phyloP scores from a whole-genome alignment of 305 asterid genomes.

The Vinca major region DNA sequence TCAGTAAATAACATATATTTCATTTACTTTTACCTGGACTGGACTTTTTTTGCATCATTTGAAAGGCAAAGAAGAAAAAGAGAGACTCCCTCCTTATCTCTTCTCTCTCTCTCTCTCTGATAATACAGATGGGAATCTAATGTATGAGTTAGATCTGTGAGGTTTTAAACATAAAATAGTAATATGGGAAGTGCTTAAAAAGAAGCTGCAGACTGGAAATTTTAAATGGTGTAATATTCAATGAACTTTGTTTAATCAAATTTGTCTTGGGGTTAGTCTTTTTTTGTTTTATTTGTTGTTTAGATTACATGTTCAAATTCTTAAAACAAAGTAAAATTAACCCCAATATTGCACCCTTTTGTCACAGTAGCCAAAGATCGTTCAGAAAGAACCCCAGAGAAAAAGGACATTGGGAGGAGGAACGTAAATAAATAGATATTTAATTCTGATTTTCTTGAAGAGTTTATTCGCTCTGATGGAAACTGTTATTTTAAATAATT shows the following conservation, averaged over 20 bases:
- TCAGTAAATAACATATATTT: conserved; percentile 4
- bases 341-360: conserved; percentile 1
- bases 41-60: conserved; percentile 17
- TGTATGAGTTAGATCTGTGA: conserved; percentile 57
- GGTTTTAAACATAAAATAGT: conserved; percentile 57
- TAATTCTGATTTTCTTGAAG: no score
- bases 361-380: conserved; percentile 36
- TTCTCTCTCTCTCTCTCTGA: conserved; percentile 23
- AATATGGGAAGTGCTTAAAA: conserved; percentile 34
- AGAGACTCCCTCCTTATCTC: conserved; percentile 17
- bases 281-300: conserved; percentile 61
- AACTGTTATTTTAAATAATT: no score
- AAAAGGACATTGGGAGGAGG: conserved; percentile 48
- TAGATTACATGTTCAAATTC: conserved; percentile 25
- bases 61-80: conserved; percentile 22
- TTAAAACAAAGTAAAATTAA: conserved; percentile 8
- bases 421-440: no score
- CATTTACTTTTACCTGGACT: conserved; percentile 31
- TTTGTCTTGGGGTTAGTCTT: conserved; percentile 44
- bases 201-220: conserved; percentile 43
- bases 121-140: conserved; percentile 53
- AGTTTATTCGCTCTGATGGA: no score
- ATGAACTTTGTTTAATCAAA: conserved; percentile 33
- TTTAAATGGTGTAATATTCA: conserved; percentile 40
- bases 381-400: conserved; percentile 25